These are phyloP conservation scores for Trifolium dubium DNA, from an alignment of 306 rosid genomes.

Conservation along the genomic window DNA sequence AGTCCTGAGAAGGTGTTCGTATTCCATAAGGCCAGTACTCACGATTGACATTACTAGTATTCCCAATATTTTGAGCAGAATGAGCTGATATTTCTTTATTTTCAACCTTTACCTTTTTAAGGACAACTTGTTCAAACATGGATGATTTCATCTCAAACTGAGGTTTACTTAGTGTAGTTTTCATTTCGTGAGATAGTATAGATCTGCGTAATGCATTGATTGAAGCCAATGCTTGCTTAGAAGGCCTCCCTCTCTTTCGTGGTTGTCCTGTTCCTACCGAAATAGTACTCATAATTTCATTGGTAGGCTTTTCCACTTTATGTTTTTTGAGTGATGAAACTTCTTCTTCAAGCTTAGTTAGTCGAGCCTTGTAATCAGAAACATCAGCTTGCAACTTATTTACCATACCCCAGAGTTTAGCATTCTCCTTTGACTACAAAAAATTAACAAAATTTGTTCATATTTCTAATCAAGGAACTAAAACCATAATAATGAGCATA, in stretches of 20 bases:
- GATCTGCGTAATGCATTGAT: not conserved
- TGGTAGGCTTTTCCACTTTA: not conserved
- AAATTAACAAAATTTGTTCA: conserved; percentile 19
- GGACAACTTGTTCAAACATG: not conserved
- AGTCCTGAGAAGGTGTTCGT: not conserved
- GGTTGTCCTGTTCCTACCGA: not conserved
- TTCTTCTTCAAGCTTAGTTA: not conserved
- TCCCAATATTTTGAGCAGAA: not conserved
- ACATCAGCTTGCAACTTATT: not conserved
- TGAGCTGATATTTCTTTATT: not conserved
- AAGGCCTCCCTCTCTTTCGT: not conserved
- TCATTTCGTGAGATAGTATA: not conserved
- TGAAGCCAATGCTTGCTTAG: not conserved
- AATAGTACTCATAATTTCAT: not conserved
- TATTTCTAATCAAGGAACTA: not conserved
- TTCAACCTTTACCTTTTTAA: not conserved
- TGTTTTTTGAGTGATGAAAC: not conserved
- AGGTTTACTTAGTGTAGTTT: not conserved
- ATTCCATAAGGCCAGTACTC: too few species aligned
- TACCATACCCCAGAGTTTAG: not conserved
- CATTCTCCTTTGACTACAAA: not conserved
- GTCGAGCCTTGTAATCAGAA: not conserved
- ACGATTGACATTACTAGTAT: not conserved
- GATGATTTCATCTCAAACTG: not conserved
- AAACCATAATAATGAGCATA: conserved; percentile 3